Base-by-base conservation (phyloP, 805 yeast species). In the Myxozyma neglecta region DNA sequence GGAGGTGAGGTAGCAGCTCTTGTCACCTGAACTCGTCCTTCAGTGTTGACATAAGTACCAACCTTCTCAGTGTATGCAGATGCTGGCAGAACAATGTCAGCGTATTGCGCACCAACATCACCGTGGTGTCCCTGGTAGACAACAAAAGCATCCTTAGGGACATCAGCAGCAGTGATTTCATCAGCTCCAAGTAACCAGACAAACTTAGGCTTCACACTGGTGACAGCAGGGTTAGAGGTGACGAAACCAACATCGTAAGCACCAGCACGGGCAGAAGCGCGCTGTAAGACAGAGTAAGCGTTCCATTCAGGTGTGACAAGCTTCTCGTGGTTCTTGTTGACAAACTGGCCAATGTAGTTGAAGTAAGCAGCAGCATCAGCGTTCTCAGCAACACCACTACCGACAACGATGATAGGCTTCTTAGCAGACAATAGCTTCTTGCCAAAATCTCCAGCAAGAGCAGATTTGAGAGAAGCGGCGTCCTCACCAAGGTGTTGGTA, bases 41-140 rank as follows among this genome's bases (percentile, higher is more conserved):
- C 96, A 43, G 96, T 90, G 78, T 89, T 89, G 67, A 89, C 92
- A 75, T 83, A 89, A 4, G 94, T 90, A 60, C 89, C 91, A 34
- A 85, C 78, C 76, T 89, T 90, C 75, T 89, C 96, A 44, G 96
- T 90, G 81, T 87, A 90, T 44, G 96, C 96, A 40, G 92, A 82
- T 52, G 92, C 92, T 50, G 96, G 96, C 68, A 89, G 81, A 62
- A 89, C 83, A 49, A 89, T 96, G 74, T 89, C 96, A 49, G 96
- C 96, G 69, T 84, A 82, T 8, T 93, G 85, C 35, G 96, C 96
- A 69, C 96, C 96, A 24, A 82, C 75, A 70, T 89, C 96, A 77
- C 96, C 96, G 76, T 89, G 96, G 76, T 90, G 96, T 59, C 96
- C 96, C 77, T 89, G 90, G 77, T 89, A 89, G 56, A 89, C 85